Evolutionary conservation across 2,329 filamentous ascomycete species (phyloP).

Genomic region (Botrytis sinoallii): DNA sequence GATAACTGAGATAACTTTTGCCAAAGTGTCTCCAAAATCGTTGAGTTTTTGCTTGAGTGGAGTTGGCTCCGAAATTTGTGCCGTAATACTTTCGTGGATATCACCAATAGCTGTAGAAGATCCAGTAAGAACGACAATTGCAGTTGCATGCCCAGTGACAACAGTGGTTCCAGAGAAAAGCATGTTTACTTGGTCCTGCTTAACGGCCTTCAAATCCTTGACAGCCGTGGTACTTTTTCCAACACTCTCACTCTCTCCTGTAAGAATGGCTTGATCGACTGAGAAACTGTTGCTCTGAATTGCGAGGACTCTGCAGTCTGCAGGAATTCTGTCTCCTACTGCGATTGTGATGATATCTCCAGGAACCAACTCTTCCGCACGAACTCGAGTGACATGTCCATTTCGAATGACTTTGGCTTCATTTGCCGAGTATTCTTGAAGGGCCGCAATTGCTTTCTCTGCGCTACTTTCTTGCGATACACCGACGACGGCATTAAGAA

Average conservation of each 20-base stretch:
- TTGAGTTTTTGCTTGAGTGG: constrained; percentile 98
- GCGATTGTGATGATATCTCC: constrained; percentile 86
- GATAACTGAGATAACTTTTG: constrained; percentile 97
- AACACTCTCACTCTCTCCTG: constrained; percentile 96
- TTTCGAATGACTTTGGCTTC: constrained; percentile 86
- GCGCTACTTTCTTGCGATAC: constrained; percentile 98
- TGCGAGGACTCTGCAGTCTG: constrained; percentile 84
- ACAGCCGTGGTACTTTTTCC: constrained; percentile 73
- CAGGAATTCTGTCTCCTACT: constrained; percentile 89
- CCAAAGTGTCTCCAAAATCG: constrained; percentile 91
- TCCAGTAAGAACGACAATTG: constrained; percentile 87
- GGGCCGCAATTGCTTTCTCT: constrained; percentile 94
- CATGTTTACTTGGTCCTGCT: constrained; percentile 97
- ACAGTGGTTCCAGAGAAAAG: constrained; percentile 98
- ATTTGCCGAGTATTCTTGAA: constrained; percentile 99
- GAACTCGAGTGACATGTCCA: constrained; percentile 75
- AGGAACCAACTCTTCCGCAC: constrained; percentile 95
- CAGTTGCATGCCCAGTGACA: constrained; percentile 87
- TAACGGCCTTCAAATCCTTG: constrained; percentile 78
- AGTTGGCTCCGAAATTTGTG: constrained; percentile 96
- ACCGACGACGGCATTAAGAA: constrained; percentile 94
- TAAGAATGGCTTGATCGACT: constrained; percentile 94
- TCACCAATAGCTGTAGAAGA: constrained; percentile 92
- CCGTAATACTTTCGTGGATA: constrained; percentile 97
- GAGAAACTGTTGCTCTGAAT: constrained; percentile 98